A percentile compares a stretch with the other conserved stretches of the same genome.
Conservation (phyloP, 805 yeast species). For the Lipomyces sp. region DNA sequence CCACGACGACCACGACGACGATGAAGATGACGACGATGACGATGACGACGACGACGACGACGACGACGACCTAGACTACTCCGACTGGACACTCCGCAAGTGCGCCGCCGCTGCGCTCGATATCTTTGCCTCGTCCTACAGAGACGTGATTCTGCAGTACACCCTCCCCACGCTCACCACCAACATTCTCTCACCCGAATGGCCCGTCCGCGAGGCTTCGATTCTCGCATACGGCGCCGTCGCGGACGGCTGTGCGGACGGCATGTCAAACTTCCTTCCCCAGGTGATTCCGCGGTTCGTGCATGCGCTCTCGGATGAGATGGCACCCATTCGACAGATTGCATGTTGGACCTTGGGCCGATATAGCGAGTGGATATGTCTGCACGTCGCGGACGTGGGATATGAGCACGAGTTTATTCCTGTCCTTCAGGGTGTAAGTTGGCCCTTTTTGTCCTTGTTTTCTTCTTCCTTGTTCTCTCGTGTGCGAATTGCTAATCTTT, state of each 20-base stretch:
- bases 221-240: conserved; percentile 94
- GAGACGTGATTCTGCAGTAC: conserved; percentile 61
- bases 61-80: conserved; percentile 61
- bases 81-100: conserved; percentile 87
- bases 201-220: conserved; percentile 92
- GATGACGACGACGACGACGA: conserved; percentile 71
- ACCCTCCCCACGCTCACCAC: conserved; percentile 74
- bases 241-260: conserved; percentile 78
- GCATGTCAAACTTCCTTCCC: conserved; percentile 67
- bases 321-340: conserved; percentile 82
- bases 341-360: conserved; percentile 94
- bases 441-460: neutral
- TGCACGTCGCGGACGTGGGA: conserved; percentile 59
- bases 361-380: conserved; percentile 76
- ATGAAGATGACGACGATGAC: conserved; percentile 50
- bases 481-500: neutral
- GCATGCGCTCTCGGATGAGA: conserved; percentile 63
- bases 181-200: conserved; percentile 62
- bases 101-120: conserved; percentile 94
- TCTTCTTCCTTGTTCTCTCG: neutral
- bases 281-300: conserved; percentile 79
- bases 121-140: conserved; percentile 63
- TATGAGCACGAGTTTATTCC: conserved; percentile 69
- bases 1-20: conserved; percentile 21
- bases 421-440: conserved; percentile 63